Evolutionary conservation across 768 basidiomycete species (phyloP).

Genomic region (Arthromyces matolae): DNA sequence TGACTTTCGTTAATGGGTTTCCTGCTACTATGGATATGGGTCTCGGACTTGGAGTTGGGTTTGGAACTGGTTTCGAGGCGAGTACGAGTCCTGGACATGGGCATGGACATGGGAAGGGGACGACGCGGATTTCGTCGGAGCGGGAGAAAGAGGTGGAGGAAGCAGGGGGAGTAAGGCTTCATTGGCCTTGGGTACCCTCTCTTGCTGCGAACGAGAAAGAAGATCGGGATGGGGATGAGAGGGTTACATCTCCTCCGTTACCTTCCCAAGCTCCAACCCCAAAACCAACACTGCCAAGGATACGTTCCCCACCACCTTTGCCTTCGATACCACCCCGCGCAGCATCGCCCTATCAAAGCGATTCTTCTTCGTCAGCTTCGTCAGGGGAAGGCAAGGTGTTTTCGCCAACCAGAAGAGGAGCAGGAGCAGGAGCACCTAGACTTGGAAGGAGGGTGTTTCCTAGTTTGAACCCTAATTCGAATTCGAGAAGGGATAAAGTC

Average conservation of each 20-base stretch:
- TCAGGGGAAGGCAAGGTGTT: not conserved
- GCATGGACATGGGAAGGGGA: conserved; percentile 14
- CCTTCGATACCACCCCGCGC: too few species aligned
- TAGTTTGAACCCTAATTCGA: too few species aligned
- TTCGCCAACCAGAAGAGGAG: too few species aligned
- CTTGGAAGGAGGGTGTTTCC: not conserved
- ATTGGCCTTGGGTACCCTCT: conserved; percentile 19
- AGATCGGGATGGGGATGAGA: not conserved
- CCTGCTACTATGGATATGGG: not conserved
- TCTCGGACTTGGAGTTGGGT: not conserved
- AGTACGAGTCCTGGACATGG: conserved; percentile 32
- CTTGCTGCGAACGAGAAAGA: too few species aligned
- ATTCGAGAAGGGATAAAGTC: too few species aligned
- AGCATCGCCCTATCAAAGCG: too few species aligned
- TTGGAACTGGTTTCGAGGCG: conserved; percentile 9
- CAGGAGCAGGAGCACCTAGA: not conserved
- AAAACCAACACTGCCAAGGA: not conserved
- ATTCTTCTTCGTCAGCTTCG: not conserved
- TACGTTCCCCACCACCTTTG: not conserved
- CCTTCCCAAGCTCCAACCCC: not conserved
- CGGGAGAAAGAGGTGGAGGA: not conserved
- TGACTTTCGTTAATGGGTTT: conserved; percentile 3
- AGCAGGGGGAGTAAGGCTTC: conserved; percentile 3
- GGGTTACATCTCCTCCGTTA: not conserved
- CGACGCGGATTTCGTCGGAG: conserved; percentile 5